Evolutionary conservation across 31 red algal species (phyloP).

Genomic region (Endocladia muricata): DNA sequence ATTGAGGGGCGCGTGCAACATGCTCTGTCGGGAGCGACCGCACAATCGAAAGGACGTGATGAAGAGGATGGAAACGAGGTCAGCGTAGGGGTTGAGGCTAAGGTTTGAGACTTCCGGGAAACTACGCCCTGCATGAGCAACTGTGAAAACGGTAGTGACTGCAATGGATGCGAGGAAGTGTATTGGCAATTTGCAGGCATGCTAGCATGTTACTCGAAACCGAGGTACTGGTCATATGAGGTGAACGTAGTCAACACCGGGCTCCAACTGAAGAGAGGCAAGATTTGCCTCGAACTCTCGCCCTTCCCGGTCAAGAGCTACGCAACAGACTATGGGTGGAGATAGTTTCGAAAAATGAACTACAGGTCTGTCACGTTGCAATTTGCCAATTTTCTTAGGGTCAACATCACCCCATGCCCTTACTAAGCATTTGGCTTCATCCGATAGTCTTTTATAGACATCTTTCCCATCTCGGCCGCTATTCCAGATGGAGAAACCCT

Average conservation of each 20-base stretch:
- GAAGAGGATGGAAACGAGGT: neutral
- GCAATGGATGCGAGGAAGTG: no score
- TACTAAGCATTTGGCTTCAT: conserved; percentile 22
- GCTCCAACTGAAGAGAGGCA: conserved; percentile 18
- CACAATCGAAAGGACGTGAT: no score
- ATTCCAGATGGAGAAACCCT: conserved; percentile 60
- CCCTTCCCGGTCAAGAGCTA: conserved; percentile 60
- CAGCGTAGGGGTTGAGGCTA: neutral
- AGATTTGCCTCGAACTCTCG: conserved; percentile 59
- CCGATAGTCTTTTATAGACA: conserved; percentile 43
- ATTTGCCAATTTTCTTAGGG: conserved; percentile 58
- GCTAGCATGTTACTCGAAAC: no score
- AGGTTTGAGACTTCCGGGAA: no score
- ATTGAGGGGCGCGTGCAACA: neutral
- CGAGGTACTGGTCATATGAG: conserved; percentile 31
- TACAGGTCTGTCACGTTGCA: conserved; percentile 27
- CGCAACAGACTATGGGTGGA: conserved; percentile 45
- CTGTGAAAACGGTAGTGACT: no score
- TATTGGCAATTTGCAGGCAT: no score
- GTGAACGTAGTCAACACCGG: conserved; percentile 37
- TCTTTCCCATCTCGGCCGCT: conserved; percentile 69
- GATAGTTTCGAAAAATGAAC: conserved; percentile 27
- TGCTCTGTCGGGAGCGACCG: neutral
- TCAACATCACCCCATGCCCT: conserved; percentile 61
- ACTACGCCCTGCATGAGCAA: no score